These are phyloP conservation scores for Albatrellus ellisii DNA, from an alignment of 768 basidiomycete genomes.

Conservation along the genomic window DNA sequence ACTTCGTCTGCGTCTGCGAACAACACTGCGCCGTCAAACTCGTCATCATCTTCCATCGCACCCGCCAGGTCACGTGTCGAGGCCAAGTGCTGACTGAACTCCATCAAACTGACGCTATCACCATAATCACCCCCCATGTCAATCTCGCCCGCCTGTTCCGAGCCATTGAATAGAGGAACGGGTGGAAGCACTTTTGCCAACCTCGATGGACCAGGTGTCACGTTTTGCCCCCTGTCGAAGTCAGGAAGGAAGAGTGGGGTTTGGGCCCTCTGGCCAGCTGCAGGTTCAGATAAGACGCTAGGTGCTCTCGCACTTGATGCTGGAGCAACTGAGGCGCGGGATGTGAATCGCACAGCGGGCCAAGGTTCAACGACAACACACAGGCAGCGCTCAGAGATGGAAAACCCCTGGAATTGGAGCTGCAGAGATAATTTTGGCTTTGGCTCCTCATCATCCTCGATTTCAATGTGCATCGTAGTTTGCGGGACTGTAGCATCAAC, in stretches of 20 bases:
- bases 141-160: constrained; percentile 10
- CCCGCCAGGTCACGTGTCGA: constrained; percentile 43
- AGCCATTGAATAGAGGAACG: constrained; percentile 31
- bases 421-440: constrained; percentile 63
- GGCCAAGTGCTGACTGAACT: constrained; percentile 62
- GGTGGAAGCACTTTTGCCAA: constrained; percentile 22
- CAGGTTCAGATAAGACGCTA: constrained; percentile 17
- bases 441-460: constrained; percentile 45
- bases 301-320: constrained; percentile 23
- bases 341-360: constrained; percentile 34
- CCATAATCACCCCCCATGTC: constrained; percentile 21
- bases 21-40: constrained; percentile 57
- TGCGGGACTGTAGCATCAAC: constrained; percentile 8
- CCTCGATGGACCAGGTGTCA: constrained; percentile 24
- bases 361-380: constrained; percentile 80
- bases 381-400: constrained; percentile 57
- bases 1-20: constrained; percentile 79
- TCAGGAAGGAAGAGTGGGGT: constrained; percentile 74
- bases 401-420: constrained; percentile 59
- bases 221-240: constrained; percentile 27
- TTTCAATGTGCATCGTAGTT: constrained; percentile 26
- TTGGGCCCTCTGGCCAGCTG: constrained; percentile 22
- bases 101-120: constrained; percentile 47
- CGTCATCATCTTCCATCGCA: constrained; percentile 61
- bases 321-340: constrained; percentile 22